These are phyloP conservation scores for Cymbidium sinense DNA, from an alignment of 106 monocot species.

Conservation along the genomic window DNA sequence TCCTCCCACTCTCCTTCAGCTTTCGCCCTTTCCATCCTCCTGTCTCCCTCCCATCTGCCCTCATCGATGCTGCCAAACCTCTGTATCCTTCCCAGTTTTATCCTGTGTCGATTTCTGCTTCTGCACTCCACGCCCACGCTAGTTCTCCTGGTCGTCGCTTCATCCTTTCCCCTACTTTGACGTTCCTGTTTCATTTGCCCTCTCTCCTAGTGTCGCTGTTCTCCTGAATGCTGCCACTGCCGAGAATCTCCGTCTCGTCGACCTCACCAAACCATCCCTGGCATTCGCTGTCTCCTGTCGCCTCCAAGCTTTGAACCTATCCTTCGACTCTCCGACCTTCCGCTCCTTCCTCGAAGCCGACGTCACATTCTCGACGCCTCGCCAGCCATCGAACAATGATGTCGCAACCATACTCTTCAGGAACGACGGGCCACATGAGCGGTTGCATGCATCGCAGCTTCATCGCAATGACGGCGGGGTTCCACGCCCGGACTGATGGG, in stretches of 20 bases:
- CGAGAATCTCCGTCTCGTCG: slow-evolving; percentile 48
- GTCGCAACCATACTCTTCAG: no score
- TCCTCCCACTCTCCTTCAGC: slow-evolving; percentile 33
- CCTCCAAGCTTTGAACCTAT: slow-evolving; percentile 18
- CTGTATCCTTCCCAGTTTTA: slow-evolving; percentile 22
- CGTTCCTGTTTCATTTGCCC: slow-evolving; percentile 38
- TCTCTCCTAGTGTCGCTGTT: slow-evolving; percentile 44
- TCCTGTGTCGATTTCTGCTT: slow-evolving; percentile 24
- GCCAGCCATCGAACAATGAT: no score
- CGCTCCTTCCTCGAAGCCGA: slow-evolving; percentile 4
- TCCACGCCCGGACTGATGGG: not conserved
- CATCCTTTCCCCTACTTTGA: slow-evolving; percentile 22
- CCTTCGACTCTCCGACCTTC: slow-evolving; percentile 46
- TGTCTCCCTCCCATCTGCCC: slow-evolving; percentile 37
- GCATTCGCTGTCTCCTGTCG: slow-evolving; percentile 46
- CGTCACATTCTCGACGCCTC: no score
- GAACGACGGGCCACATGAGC: slow-evolving; percentile 63
- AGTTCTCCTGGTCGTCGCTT: slow-evolving; percentile 37
- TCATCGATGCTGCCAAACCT: slow-evolving; percentile 30
- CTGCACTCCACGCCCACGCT: slow-evolving; percentile 8
- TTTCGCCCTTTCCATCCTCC: slow-evolving; percentile 43
- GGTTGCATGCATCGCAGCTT: slow-evolving; percentile 62
- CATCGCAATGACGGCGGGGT: slow-evolving; percentile 43
- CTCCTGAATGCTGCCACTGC: slow-evolving; percentile 45
- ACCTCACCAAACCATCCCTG: slow-evolving; percentile 36